Conservation (phyloP, 1,284 basidiomycete species). For the Cystobasidium sp. region DNA sequence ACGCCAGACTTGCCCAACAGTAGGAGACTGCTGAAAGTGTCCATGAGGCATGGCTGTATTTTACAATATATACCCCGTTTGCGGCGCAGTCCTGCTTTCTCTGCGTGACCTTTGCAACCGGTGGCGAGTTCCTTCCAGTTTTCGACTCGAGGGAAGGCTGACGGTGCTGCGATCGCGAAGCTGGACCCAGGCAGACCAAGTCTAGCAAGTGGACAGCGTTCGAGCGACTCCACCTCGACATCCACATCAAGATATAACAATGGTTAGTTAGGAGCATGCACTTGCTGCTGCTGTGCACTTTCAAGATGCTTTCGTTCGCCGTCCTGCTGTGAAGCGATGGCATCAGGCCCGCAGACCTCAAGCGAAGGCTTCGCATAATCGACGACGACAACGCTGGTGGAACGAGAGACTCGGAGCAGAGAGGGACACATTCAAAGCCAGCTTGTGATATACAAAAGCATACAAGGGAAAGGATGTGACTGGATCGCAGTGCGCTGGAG, state of each 20-base stretch:
- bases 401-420: constrained; percentile 11
- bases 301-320: neutral
- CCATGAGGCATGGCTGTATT: no score
- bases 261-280: constrained; percentile 7
- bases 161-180: neutral
- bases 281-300: constrained; percentile 9
- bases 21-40: no score
- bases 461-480: constrained; percentile 31
- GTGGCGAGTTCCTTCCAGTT: neutral
- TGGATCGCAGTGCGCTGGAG: constrained; percentile 34
- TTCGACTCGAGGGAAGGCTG: constrained; percentile 3
- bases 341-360: neutral
- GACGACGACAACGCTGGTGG: constrained; percentile 1
- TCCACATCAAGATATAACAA: constrained; percentile 2
- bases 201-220: neutral
- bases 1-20: no score
- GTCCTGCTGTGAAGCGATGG: neutral
- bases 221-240: constrained; percentile 22
- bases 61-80: no score
- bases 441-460: constrained; percentile 22
- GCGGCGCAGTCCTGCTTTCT: no score
- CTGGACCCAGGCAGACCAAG: neutral
- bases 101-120: no score
- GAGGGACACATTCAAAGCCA: constrained; percentile 20
- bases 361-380: constrained; percentile 3